These are phyloP conservation scores for Cephalotrichum gorgonifer DNA, from an alignment of 2,329 filamentous ascomycete genomes.

Conservation along the genomic window DNA sequence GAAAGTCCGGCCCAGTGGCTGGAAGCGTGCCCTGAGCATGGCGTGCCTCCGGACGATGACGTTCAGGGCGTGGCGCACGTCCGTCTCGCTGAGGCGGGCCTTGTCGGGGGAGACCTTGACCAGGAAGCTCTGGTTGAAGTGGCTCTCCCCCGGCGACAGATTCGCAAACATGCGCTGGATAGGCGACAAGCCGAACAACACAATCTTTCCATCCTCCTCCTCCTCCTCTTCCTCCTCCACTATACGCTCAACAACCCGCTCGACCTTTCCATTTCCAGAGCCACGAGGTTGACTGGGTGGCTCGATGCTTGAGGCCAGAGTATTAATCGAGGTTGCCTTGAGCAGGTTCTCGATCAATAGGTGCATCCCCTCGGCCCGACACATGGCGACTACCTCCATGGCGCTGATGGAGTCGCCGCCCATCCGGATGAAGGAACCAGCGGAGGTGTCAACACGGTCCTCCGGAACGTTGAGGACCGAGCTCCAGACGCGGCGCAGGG, in stretches of 20 bases:
- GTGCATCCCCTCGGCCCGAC: constrained; percentile 3
- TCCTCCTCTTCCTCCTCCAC: too few species aligned
- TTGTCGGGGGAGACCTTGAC: constrained; percentile 19
- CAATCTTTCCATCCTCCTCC: background rate
- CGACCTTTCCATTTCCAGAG: too few species aligned
- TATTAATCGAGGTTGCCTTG: background rate
- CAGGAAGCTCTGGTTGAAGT: constrained; percentile 34
- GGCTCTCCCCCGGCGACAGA: constrained; percentile 14
- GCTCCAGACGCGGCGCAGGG: background rate
- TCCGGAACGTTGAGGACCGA: background rate
- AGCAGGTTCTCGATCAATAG: constrained; percentile 8
- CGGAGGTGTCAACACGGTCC: background rate
- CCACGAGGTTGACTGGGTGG: background rate
- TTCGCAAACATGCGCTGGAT: constrained; percentile 32
- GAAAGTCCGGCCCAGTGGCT: constrained; percentile 8
- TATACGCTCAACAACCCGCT: too few species aligned
- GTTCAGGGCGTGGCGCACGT: constrained; percentile 9
- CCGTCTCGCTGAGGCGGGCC: constrained; percentile 4
- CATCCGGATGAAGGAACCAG: background rate
- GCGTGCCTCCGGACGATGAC: constrained; percentile 18
- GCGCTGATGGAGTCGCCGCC: background rate
- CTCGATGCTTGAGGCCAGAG: background rate
- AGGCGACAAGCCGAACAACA: constrained; percentile 32
- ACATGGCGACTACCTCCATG: background rate
- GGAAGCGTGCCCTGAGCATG: constrained; percentile 25